Base-by-base conservation (phyloP, 192 early-diverging fungal species). In the Podila epicladia region DNA sequence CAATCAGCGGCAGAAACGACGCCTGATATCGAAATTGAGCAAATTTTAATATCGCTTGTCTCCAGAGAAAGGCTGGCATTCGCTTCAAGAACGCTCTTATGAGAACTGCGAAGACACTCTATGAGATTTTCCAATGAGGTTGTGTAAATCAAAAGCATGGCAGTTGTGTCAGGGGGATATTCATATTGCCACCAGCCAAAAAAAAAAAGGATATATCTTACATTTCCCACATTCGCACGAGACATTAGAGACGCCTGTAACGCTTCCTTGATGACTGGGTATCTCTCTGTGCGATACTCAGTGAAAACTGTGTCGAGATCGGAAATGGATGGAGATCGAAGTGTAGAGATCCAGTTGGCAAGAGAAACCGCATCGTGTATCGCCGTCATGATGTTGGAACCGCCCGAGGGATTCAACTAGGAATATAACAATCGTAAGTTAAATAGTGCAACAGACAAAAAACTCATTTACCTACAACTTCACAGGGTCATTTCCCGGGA, bases 261-360 rank as follows among this genome's bases (percentile, higher is more conserved):
- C 9, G 35, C 35, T 37, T 37, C 35, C 35, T 9, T 37, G 8
- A 37, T 9, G 35, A 37, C 6, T 9, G 35, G 35, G 2, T 37
- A 37, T 9, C 35, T 8, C 35, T 37, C 35, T 37, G 35, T 1
- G 35, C 26, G 37, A 26, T 65, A 65, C 13, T 65, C 64, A 11
- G 17, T 9, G 45, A 65, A 65, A 5, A 65, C 3, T 26, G 22
- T 50, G 3, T 50, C 29, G 8, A 65, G 26, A 13, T 65, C 64
- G 1, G 15, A 48, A 5, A 51, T 41, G 13, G 38, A 37, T 19
- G 26, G 38, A 4, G 35, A 28, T 28, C 28, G 49, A 19, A 67
- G 45, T 12, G 45, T 41, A 28, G 26, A 48, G 13, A 64, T 48
- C 62, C 62, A 64, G 32, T 64, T 64, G 38, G 62, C 62, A 8